Conservation (phyloP, 768 basidiomycete species). For the Mycena vulgaris region DNA sequence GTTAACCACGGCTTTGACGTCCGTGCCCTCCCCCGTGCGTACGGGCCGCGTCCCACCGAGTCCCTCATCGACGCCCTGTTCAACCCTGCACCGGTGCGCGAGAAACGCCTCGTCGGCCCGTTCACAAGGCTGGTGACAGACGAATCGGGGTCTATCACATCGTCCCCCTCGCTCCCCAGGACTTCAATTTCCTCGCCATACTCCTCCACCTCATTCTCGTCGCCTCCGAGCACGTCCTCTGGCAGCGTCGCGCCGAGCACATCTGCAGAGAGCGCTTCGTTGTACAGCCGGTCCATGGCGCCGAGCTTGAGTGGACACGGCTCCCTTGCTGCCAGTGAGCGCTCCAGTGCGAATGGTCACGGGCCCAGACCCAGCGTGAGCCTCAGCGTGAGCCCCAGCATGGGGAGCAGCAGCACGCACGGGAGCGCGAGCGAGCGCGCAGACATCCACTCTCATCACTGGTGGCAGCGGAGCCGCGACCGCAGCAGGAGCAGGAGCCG, state of each 20-base stretch:
- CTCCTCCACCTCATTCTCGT: conserved; percentile 17
- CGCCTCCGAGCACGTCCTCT: conserved; percentile 27
- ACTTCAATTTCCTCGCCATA: not conserved
- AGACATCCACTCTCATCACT: conserved; percentile 13
- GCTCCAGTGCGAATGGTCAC: conserved; percentile 9
- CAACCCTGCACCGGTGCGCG: conserved; percentile 73
- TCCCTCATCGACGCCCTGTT: conserved; percentile 85
- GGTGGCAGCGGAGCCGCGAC: conserved; percentile 36
- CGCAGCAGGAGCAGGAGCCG: conserved; percentile 26
- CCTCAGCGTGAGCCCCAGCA: not conserved
- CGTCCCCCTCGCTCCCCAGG: conserved; percentile 1
- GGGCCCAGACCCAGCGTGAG: conserved; percentile 11
- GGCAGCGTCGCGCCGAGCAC: not conserved
- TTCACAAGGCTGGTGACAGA: conserved; percentile 50
- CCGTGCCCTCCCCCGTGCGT: conserved; percentile 63
- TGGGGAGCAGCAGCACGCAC: conserved; percentile 14
- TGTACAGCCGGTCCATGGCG: not conserved
- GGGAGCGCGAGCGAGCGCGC: not conserved
- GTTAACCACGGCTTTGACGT: conserved; percentile 51
- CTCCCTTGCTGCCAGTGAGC: conserved; percentile 22
- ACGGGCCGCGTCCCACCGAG: conserved; percentile 79
- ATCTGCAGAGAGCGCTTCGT: conserved; percentile 11
- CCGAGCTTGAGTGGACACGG: conserved; percentile 9
- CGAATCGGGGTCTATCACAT: conserved; percentile 20
- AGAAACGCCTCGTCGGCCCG: conserved; percentile 55